phyloP scores from a whole-genome alignment of 2,329 filamentous ascomycete genomes.

The Clarireedia hainanense region DNA sequence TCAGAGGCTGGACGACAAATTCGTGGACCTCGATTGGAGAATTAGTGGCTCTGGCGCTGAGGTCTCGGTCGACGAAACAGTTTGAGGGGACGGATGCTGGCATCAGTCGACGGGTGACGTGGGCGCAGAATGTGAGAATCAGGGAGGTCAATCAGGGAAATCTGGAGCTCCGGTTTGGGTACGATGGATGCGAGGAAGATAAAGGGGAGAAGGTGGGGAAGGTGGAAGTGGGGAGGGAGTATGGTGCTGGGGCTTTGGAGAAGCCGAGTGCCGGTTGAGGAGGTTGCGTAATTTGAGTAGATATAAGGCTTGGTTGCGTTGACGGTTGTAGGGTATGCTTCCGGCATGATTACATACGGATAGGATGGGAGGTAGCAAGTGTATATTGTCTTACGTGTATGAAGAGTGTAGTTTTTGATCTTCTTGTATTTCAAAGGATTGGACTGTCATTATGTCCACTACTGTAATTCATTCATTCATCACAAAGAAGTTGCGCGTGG shows the following conservation, averaged over 20 bases:
- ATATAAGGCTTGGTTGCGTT: too few relatives aligned
- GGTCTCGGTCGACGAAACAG: background rate
- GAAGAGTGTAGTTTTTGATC: too few relatives aligned
- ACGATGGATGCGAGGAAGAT: background rate
- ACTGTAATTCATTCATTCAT: too few relatives aligned
- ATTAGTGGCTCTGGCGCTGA: background rate
- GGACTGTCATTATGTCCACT: too few relatives aligned
- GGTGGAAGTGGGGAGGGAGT: background rate
- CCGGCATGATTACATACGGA: too few relatives aligned
- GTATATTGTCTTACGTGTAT: too few relatives aligned
- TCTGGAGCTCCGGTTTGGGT: background rate
- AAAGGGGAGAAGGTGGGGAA: background rate
- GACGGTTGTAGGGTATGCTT: too few relatives aligned
- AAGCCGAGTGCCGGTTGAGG: too few relatives aligned
- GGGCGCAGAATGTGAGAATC: background rate
- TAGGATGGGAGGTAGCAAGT: too few relatives aligned
- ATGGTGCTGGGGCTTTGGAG: background rate
- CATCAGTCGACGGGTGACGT: background rate
- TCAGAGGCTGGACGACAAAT: background rate
- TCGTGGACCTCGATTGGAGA: background rate
- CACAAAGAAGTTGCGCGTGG: too few relatives aligned
- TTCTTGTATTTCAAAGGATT: too few relatives aligned
- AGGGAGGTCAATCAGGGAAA: background rate
- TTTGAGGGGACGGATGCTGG: background rate
- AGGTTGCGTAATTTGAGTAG: too few relatives aligned